Evolutionary conservation across 2,329 filamentous ascomycete genomes (phyloP).

Genomic region (Penicillium sp.): DNA sequence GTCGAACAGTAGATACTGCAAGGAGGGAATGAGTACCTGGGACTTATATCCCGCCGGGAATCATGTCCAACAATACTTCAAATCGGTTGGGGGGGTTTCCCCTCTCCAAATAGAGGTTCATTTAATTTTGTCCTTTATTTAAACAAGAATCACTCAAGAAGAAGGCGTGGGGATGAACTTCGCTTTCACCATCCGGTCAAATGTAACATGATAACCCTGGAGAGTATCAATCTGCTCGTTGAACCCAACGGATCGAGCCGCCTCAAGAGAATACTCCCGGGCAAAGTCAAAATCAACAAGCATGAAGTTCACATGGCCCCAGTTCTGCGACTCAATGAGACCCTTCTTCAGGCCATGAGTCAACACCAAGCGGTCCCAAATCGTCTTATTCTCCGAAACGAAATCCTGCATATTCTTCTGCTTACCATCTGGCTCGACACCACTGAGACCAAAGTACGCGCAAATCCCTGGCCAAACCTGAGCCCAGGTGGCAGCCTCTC

Average conservation of each 20-base stretch:
- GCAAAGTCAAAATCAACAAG: conserved; percentile 23
- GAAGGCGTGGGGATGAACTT: conserved; percentile 36
- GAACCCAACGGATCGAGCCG: conserved; percentile 20
- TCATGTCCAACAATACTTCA: too few species aligned
- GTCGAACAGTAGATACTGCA: too few species aligned
- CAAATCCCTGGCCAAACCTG: conserved; percentile 26
- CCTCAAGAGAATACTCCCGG: conserved; percentile 18
- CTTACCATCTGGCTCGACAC: conserved; percentile 14
- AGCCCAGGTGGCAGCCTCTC: conserved; percentile 21
- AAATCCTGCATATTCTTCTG: conserved; percentile 7
- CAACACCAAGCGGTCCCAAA: conserved; percentile 16
- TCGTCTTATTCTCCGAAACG: conserved; percentile 8
- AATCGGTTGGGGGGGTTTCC: too few species aligned
- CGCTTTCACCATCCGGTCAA: conserved; percentile 24
- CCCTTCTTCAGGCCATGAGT: conserved; percentile 15
- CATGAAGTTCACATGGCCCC: conserved; percentile 18
- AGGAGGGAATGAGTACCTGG: too few species aligned
- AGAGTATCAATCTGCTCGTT: conserved; percentile 22
- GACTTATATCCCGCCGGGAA: too few species aligned
- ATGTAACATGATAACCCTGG: conserved; percentile 14
- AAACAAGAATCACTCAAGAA: neutral
- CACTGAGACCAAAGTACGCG: conserved; percentile 27
- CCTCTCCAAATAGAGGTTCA: neutral
- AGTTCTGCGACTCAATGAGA: conserved; percentile 17
- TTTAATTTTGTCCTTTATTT: neutral